Evolutionary conservation across 768 basidiomycete genomes (phyloP), one percentile per base, ranked within the genome.

Genomic region (Termitomyces sp.): DNA sequence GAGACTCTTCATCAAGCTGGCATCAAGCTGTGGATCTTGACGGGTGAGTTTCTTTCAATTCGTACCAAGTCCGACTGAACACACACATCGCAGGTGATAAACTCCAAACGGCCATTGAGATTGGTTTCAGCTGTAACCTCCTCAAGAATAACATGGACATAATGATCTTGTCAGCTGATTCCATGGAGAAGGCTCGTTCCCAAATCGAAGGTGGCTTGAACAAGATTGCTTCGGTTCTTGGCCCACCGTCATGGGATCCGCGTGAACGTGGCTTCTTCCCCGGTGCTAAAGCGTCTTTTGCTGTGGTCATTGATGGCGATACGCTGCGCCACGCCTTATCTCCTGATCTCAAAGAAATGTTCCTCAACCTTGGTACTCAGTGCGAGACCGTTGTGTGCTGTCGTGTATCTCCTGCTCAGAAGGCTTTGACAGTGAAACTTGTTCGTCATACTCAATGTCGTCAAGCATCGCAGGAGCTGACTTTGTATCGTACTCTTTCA

Each of bases 361-460:
- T 98, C 76, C 78, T 98, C 52, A 92, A 88, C 58, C 80, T 99
- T 7, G 91, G 91, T 5, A 98, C 94, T 2, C 94, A 98, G 67
- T 99, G 96, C 69, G 92, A 96, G 67, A 96, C 96, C 2, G 96
- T 99, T 18, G 94, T 99, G 26, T 98, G 96, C 68, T 99, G 96
- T 74, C 88, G 96, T 61, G 96, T 98, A 9, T 96, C 94, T 20
- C 96, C 96, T 4, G 92, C 94, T 0, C 96, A 98, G 76, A 98
- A 98, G 73, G 96, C 96, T n/a, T 74, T 96, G 69, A 94, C 92
- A 24, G 96, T 98, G 61, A 92, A 92, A 65, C 76, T 98, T 63
- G 92, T 92, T 69, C 43, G 85, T 75, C 13, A 31, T 44, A 12
- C 5, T 26, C 6, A 31, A 29, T 27, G 39, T 27, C 7, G 13